Evolutionary conservation across 2,329 filamentous ascomycete species (phyloP).

Genomic region (Xylaria hypoxylon): DNA sequence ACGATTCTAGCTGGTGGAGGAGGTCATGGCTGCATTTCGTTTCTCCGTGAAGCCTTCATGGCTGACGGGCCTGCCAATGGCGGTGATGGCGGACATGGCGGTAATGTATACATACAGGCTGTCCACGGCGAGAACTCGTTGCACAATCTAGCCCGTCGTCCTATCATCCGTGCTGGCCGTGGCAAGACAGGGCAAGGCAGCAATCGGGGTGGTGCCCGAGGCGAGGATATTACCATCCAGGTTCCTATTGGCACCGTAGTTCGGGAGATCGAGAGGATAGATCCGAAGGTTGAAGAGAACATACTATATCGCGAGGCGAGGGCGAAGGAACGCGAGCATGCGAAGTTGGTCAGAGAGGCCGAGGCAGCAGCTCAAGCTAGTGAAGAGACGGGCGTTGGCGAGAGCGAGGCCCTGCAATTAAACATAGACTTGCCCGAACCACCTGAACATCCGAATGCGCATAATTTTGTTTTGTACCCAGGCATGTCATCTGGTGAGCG

Average conservation of each 20-base stretch:
- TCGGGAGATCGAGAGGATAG: slow-evolving; percentile 80
- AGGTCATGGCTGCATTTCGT: slow-evolving; percentile 94
- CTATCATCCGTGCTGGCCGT: slow-evolving; percentile 77
- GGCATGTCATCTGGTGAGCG: slow-evolving; percentile 78
- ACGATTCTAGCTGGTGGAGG: slow-evolving; percentile 82
- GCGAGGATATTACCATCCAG: slow-evolving; percentile 86
- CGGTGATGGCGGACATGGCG: slow-evolving; percentile 91
- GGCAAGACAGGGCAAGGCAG: slow-evolving; percentile 85
- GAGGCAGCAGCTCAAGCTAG: slow-evolving; percentile 55
- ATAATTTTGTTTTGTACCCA: slow-evolving; percentile 90
- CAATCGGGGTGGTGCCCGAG: slow-evolving; percentile 78
- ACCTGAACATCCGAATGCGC: slow-evolving; percentile 60
- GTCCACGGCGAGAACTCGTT: slow-evolving; percentile 90
- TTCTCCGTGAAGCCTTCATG: slow-evolving; percentile 90
- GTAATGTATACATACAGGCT: slow-evolving; percentile 94
- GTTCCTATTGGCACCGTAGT: slow-evolving; percentile 95
- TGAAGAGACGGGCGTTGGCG: slow-evolving; percentile 52
- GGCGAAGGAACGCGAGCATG: slow-evolving; percentile 53
- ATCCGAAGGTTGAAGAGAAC: slow-evolving; percentile 77
- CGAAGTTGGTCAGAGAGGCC: slow-evolving; percentile 44
- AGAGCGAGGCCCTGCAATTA: slow-evolving; percentile 36
- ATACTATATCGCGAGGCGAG: slow-evolving; percentile 53
- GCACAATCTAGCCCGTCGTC: slow-evolving; percentile 86
- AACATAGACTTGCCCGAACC: slow-evolving; percentile 50
- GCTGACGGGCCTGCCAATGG: slow-evolving; percentile 92